phyloP scores from a whole-genome alignment of 2,329 filamentous ascomycete species.

The Talaromyces sp. region DNA sequence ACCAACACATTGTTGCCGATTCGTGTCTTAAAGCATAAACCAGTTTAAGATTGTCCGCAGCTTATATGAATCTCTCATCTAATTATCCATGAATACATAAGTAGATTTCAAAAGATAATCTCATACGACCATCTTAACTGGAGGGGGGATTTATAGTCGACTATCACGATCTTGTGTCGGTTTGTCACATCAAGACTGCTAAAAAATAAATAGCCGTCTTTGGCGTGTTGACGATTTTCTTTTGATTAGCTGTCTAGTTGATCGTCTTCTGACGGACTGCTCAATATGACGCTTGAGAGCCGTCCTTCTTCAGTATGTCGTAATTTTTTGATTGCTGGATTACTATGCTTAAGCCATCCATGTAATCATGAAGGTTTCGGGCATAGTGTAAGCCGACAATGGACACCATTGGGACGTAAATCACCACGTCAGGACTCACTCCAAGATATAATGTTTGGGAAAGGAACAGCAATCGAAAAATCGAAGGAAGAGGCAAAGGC shows the following conservation, averaged over 20 bases:
- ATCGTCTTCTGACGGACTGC: neutral
- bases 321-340: conserved; percentile 6
- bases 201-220: neutral
- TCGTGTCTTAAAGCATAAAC: too few species aligned
- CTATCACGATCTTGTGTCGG: neutral
- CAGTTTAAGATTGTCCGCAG: too few species aligned
- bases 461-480: too few species aligned
- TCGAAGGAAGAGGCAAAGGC: too few species aligned
- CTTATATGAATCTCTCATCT: neutral
- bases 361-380: conserved; percentile 11
- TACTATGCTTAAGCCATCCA: conserved; percentile 1
- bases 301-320: neutral
- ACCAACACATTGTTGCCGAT: neutral
- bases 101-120: neutral
- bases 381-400: conserved; percentile 6
- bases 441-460: too few species aligned
- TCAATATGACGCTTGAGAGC: neutral
- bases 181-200: neutral
- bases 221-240: neutral
- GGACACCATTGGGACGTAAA: conserved; percentile 8
- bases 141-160: neutral
- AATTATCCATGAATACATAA: neutral
- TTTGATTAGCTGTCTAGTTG: neutral
- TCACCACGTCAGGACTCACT: neutral
- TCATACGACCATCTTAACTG: neutral